Evolutionary conservation across 306 rosid genomes (phyloP), one percentile per base, ranked within the genome.

Genomic region (Quercus engelmannii): DNA sequence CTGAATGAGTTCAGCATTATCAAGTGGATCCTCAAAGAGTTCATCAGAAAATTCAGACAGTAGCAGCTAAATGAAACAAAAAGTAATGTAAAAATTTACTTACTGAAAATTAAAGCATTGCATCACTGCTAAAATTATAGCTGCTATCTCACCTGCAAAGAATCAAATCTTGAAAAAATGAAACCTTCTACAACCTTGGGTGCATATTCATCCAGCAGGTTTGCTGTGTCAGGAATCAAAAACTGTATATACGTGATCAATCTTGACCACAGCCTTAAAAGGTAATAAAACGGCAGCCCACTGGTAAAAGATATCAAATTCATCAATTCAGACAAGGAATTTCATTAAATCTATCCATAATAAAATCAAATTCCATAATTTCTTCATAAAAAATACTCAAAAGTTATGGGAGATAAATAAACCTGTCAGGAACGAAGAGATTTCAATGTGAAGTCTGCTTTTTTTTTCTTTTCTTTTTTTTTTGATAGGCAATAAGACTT

Each of bases 211-310:
- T 90, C 99, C 78, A 95, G 91, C 80, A 93, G 90, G 92, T 98
- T 93, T 78, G 98, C 94, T 43, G 99, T 95, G 38, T 93, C 99
- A 51, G 96, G 97, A 76, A 93, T 95, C 92, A 93, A 86, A 93
- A 93, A 95, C 69, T 92, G 99, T 80, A 93, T 93, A 85, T 94
- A 91, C 58, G 96, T 79, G 80, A 95, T 94, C 88, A 95, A 91
- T 88, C 99, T 91, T 78, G 98, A 93, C 99, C 99, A 95, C 30
- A 95, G 80, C 57, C 98, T 98, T 84, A 93, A 83, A 46, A 91
- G 96, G 84, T 95, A 91, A 91, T 95, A 95, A 51, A 95, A 69
- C 99, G 92, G 97, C 91, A 79, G 97, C 99, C 99, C 99, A 93
- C 99, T 93, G 90, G 75, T 79, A 86, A 82, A 67, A 87, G 76